Evolutionary conservation across 768 basidiomycete species (phyloP), one percentile per base, ranked within the genome.

Genomic region (Porpolomopsis calyptriformis): DNA sequence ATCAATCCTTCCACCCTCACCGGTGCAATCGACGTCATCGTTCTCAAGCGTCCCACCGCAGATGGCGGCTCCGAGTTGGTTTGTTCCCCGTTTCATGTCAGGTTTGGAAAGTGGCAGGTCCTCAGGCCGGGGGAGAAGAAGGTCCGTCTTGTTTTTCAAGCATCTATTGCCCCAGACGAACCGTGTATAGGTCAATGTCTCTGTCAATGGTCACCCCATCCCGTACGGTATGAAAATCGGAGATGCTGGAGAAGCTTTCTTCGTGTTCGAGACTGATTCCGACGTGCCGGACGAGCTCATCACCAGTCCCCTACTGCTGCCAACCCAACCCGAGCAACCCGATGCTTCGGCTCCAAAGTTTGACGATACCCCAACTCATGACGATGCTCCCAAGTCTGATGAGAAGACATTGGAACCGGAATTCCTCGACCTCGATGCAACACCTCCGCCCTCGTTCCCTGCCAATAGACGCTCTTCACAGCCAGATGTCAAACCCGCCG

Each of bases 201-300:
- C 78, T 42, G 81, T 98, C 56, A 93, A 96, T 64, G 88, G 85
- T 33, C 70, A 79, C 54, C 73, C 75, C 36, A 84, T 92, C 46
- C 94, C 94, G 0, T 98, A 88, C 63, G 76, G 74, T 62, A 99
- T 99, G 96, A 98, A 99, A 72, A 91, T 98, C 50, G 93, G 92
- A 33, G 96, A 98, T 48, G 91, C 96, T 1, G 96, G 96, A 4
- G 96, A 99, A 65, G 96, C 93, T 0, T 99, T 98, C 72, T 98
- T 98, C 57, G 85, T 99, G 33, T 90, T 98, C 53, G 94, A 99
- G 64, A 97, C 94, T 0, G 88, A 93, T 33, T 88, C 83, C 31
- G 91, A 97, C 48, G 82, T 98, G 24, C 94, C 96, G 2, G 84
- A 78, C 39, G 87, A 92, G 60, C 78, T 99, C 50, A 85, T 92